Evolutionary conservation across 148 eudicot species (phyloP).

Genomic region (Chenopodium quinoa): DNA sequence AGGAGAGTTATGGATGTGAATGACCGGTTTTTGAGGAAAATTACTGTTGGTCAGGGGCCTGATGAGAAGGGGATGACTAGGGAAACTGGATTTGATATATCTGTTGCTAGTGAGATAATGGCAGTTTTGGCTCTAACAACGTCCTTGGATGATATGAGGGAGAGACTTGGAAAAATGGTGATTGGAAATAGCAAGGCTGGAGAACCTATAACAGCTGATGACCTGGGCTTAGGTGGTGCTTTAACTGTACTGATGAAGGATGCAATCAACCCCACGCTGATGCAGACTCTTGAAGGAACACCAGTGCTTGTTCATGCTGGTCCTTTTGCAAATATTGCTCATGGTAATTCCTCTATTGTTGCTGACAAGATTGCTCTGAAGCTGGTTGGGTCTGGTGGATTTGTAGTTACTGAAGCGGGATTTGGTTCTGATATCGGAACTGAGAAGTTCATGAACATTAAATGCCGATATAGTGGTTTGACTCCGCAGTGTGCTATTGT

Average conservation of each 20-base stretch:
- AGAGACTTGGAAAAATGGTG: constrained; percentile 96
- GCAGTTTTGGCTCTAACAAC: constrained; percentile 97
- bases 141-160: constrained; percentile 91
- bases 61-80: constrained; percentile 98
- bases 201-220: constrained; percentile 94
- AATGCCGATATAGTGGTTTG: constrained; percentile 94
- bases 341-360: constrained; percentile 93
- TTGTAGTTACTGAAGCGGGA: constrained; percentile 96
- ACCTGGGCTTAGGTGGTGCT: constrained; percentile 96
- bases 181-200: constrained; percentile 91
- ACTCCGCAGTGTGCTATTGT: constrained; percentile 91
- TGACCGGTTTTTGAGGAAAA: constrained; percentile 92
- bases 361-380: constrained; percentile 95
- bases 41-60: constrained; percentile 89
- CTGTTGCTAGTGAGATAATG: constrained; percentile 99
- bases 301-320: constrained; percentile 99
- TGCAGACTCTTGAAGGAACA: constrained; percentile 99
- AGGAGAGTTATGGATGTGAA: constrained; percentile 98
- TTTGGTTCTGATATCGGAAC: constrained; percentile 98
- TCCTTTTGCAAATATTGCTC: constrained; percentile 98
- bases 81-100: constrained; percentile 95
- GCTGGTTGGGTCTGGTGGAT: constrained; percentile 96
- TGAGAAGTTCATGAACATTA: constrained; percentile 99
- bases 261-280: constrained; percentile 93
- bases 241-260: constrained; percentile 95